Percentiles rank a stretch among this genome's conserved stretches.
Evolutionary conservation across 2,329 filamentous ascomycete genomes (phyloP).

Genomic region (Aspergillus sp.): DNA sequence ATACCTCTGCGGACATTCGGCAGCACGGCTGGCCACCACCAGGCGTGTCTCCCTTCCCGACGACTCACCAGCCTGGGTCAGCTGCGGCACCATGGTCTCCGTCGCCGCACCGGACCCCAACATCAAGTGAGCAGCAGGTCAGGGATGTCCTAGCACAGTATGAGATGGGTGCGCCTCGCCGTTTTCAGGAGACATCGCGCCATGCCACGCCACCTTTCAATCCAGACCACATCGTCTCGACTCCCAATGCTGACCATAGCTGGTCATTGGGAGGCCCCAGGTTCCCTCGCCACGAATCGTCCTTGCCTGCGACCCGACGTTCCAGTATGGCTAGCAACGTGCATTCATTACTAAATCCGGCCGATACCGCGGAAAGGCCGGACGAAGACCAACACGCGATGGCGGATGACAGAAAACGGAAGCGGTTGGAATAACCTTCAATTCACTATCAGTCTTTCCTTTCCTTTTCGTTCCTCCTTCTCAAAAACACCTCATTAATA

Average conservation of each 20-base stretch:
- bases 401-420: conserved; percentile 62
- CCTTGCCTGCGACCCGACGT: conserved; percentile 61
- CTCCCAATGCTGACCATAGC: conserved; percentile 53
- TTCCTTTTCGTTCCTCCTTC: not conserved
- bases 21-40: conserved; percentile 72
- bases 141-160: conserved; percentile 65
- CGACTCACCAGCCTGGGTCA: conserved; percentile 63
- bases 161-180: conserved; percentile 58
- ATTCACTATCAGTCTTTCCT: not conserved
- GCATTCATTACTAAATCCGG: conserved; percentile 66
- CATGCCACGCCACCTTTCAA: conserved; percentile 55
- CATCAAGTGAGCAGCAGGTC: conserved; percentile 60
- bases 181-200: conserved; percentile 48
- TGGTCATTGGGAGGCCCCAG: conserved; percentile 55
- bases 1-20: conserved; percentile 94
- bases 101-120: conserved; percentile 57
- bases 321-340: conserved; percentile 72
- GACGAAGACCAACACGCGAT: conserved; percentile 60
- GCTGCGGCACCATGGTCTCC: conserved; percentile 65
- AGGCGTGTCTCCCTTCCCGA: conserved; percentile 64
- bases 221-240: conserved; percentile 50
- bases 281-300: conserved; percentile 40
- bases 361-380: conserved; percentile 64
- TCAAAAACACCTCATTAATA: not conserved
- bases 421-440: conserved; percentile 49